Conservation (phyloP, 352 stramenopile genomes). For the Phytophthora melonis region DNA sequence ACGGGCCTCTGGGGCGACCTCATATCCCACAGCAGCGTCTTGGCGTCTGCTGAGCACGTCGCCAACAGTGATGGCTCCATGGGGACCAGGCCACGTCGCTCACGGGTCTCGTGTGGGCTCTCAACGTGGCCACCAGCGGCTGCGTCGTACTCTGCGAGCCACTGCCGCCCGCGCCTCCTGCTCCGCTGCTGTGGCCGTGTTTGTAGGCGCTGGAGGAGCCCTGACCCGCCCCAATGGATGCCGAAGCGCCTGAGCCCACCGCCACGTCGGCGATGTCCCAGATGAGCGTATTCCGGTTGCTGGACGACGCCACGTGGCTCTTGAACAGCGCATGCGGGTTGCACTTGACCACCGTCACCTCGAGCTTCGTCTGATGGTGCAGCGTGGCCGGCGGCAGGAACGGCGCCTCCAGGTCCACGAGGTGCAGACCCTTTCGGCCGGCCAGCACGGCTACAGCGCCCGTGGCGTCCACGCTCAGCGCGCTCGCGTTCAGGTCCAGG, state of each 20-base stretch:
- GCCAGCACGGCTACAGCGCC: conserved; percentile 73
- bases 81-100: conserved; percentile 82
- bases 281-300: conserved; percentile 84
- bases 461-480: conserved; percentile 79
- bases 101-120: conserved; percentile 77
- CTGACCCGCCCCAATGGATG: conserved; percentile 33
- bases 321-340: conserved; percentile 77
- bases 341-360: conserved; percentile 84
- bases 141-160: conserved; percentile 40
- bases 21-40: conserved; percentile 86
- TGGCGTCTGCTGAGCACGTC: conserved; percentile 81
- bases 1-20: conserved; percentile 74
- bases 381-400: conserved; percentile 66
- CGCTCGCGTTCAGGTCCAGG: conserved; percentile 73
- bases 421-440: conserved; percentile 71
- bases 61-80: conserved; percentile 78
- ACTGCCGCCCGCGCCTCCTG: conserved; percentile 3
- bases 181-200: conserved; percentile 24
- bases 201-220: conserved; percentile 31
- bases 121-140: conserved; percentile 77
- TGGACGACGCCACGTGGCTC: conserved; percentile 77
- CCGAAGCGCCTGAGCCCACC: conserved; percentile 19
- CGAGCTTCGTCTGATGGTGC: conserved; percentile 84
- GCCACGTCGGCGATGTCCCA: conserved; percentile 64
- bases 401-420: conserved; percentile 78